A percentile compares a stretch with the other conserved stretches of the same genome.
Evolutionary conservation across 805 yeast species (phyloP).

Genomic region (Wickerhamiella lipophila): DNA sequence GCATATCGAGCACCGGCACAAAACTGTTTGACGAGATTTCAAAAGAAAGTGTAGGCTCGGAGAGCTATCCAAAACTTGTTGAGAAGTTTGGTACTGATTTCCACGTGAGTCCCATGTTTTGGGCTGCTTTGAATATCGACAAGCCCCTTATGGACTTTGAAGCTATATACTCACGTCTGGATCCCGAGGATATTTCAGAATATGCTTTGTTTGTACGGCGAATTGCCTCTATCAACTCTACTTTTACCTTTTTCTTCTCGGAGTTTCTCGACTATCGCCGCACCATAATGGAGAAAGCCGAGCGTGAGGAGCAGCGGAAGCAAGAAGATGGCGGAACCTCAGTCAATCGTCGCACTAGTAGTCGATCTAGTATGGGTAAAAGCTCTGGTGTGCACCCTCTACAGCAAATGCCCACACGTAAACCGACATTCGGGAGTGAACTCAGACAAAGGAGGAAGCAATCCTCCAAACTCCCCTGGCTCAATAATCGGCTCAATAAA

Average conservation of each 20-base stretch:
- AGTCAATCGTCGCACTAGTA: background rate
- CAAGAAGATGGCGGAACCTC: background rate
- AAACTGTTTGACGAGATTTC: conserved; percentile 8
- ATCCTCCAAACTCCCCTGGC: background rate
- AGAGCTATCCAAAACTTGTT: conserved; percentile 14
- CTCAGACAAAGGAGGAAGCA: background rate
- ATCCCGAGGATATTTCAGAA: conserved; percentile 22
- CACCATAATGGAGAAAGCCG: conserved; percentile 8
- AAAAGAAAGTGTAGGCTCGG: conserved; percentile 7
- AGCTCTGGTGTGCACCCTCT: background rate
- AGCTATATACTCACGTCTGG: conserved; percentile 22
- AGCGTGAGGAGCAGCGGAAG: background rate
- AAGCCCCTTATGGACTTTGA: conserved; percentile 18
- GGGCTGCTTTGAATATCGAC: conserved; percentile 17
- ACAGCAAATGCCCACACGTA: background rate
- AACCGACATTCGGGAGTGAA: background rate
- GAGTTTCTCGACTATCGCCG: conserved; percentile 9
- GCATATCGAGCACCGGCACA: conserved; percentile 12
- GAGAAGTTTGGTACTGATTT: conserved; percentile 12
- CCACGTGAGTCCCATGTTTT: conserved; percentile 13
- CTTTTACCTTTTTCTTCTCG: conserved; percentile 20
- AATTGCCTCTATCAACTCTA: conserved; percentile 18
- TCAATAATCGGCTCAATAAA: background rate
- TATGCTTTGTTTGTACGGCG: conserved; percentile 18
- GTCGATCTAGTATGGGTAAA: background rate